Evolutionary conservation across 1,284 basidiomycete species (phyloP), one percentile per base, ranked within the genome.

Genomic region (Boletus smithii): DNA sequence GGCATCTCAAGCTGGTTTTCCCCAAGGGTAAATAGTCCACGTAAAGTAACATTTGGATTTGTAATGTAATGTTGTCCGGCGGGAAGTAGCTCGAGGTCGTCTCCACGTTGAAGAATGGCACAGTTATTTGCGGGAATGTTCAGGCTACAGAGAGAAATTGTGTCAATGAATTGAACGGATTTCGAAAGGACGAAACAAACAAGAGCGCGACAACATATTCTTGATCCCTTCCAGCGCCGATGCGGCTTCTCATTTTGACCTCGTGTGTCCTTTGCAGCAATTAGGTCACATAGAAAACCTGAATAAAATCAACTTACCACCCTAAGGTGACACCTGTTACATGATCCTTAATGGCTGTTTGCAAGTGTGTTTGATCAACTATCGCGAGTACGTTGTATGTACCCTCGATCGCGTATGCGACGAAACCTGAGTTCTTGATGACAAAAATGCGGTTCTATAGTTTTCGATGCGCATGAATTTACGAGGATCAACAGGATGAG

Each of bases 71-170:
- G 86, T 59, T 90, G 87, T 6, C 87, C 87, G 31, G 88, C 87
- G 39, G 82, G 74, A 14, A 90, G 73, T 5, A 88, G 73, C 57
- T 87, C 80, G 27, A 90, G 73, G 42, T 89, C 85, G 55, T 90
- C 85, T n/a, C 83, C 86, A 18, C 79, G 76, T 64, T 90, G 87
- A 37, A 90, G 71, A 49, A 90, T 85, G 17, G 87, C 88, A 57
- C 88, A 90, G 62, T 90, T 90, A 59, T 81, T 89, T 18, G 88
- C 88, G 5, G 87, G 88, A 39, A 89, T 88, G 55, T 90, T 84
- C 58, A 90, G 66, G 70, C 83, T 87, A 46, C 8, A 40, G 17
- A 39, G 46, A 46, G 44, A 46, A 8, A 35, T 44, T 5, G n/a
- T 48, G 33, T 51, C 37, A 53, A 24, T 32, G 34, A 32, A 31